A percentile compares a stretch with the other conserved stretches of the same genome.
Evolutionary conservation across 345 rosid species (phyloP).

Genomic region (Citrus hindsii): DNA sequence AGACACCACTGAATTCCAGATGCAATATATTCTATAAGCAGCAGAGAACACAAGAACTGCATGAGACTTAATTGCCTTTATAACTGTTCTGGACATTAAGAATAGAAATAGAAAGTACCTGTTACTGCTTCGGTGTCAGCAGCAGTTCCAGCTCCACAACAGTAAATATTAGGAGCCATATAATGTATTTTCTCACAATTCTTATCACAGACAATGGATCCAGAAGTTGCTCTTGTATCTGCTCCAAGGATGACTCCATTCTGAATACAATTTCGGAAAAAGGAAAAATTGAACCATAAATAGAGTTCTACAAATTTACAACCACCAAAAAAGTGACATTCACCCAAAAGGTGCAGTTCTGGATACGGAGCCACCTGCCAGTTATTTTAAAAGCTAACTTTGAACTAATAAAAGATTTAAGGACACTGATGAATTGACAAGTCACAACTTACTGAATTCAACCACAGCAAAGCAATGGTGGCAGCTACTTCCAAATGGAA

Average conservation of each 20-base stretch:
- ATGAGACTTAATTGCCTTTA: not conserved
- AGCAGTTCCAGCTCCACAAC: constrained; percentile 99
- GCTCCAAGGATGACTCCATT: constrained; percentile 96
- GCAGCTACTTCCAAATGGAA: not conserved
- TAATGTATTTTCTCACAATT: constrained; percentile 98
- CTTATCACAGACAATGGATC: constrained; percentile 93
- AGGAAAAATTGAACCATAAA: not conserved
- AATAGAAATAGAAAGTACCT: constrained; percentile 37
- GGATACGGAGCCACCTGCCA: not conserved
- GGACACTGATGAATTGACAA: not conserved
- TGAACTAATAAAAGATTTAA: not conserved
- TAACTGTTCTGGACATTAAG: not conserved
- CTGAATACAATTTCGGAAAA: constrained; percentile 21
- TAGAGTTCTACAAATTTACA: not conserved
- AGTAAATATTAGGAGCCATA: constrained; percentile 96
- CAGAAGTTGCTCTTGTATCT: constrained; percentile 88
- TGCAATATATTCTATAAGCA: not conserved
- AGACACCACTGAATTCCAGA: not conserved
- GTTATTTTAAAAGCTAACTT: not conserved
- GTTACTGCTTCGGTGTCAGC: constrained; percentile 99
- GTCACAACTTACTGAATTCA: not conserved
- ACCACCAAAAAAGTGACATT: not conserved
- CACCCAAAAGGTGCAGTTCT: not conserved
- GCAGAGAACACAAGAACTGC: not conserved
- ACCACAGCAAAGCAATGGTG: not conserved